Evolutionary conservation across 2,329 filamentous ascomycete genomes (phyloP).

Genomic region (Penicillium sp.): DNA sequence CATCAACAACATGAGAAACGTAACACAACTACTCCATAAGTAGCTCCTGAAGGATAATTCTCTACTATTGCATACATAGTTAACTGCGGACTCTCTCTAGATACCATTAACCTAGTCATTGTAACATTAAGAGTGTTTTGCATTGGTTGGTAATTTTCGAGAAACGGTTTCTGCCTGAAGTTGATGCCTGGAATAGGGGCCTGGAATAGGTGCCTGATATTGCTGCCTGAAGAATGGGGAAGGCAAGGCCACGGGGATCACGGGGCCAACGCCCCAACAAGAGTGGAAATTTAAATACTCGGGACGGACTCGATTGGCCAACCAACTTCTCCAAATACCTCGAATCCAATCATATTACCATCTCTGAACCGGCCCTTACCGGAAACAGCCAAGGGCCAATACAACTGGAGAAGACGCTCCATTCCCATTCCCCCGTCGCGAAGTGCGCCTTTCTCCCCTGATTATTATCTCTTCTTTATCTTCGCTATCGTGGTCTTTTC

Average conservation of each 20-base stretch:
- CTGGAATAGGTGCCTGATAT: too few species aligned
- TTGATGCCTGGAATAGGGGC: too few species aligned
- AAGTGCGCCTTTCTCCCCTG: slow-evolving; percentile 32
- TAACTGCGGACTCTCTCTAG: background rate
- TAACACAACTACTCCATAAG: too few species aligned
- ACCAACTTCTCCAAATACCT: background rate
- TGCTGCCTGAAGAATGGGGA: slow-evolving; percentile 15
- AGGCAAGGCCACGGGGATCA: slow-evolving; percentile 16
- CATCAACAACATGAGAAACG: too few species aligned
- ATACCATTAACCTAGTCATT: too few species aligned
- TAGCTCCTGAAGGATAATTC: too few species aligned
- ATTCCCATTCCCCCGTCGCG: slow-evolving; percentile 25
- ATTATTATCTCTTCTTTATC: slow-evolving; percentile 26
- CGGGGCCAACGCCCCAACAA: slow-evolving; percentile 29
- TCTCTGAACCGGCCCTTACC: slow-evolving; percentile 29
- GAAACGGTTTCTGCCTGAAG: background rate
- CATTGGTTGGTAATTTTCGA: background rate
- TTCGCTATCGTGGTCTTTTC: slow-evolving; percentile 6
- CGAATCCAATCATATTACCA: slow-evolving; percentile 18
- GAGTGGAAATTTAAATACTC: slow-evolving; percentile 13
- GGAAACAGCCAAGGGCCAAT: slow-evolving; percentile 32
- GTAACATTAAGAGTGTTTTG: too few species aligned
- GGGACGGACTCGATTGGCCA: slow-evolving; percentile 20
- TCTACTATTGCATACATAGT: too few species aligned
- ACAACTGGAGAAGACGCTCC: slow-evolving; percentile 10